Conservation (phyloP, 805 yeast species). For the Komagataella ulmi region DNA sequence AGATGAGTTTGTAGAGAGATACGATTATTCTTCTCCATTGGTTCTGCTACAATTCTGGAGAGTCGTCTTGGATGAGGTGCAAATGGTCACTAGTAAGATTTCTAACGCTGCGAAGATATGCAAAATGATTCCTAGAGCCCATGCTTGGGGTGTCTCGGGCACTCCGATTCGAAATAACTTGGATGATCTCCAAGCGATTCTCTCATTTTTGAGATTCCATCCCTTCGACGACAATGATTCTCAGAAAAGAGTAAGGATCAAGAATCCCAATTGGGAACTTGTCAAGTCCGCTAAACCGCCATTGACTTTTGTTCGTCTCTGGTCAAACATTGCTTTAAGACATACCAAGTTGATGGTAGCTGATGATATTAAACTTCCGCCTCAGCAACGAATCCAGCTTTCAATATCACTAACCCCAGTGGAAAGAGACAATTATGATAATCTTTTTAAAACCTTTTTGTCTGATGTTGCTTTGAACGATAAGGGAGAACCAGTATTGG, state of each 20-base stretch:
- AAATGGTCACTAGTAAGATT: constrained; percentile 67
- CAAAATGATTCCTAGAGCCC: constrained; percentile 64
- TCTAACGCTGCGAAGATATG: constrained; percentile 76
- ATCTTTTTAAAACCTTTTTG: constrained; percentile 46
- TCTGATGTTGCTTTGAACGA: constrained; percentile 39
- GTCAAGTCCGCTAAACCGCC: constrained; percentile 13
- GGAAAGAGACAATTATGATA: constrained; percentile 75
- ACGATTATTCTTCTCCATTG: constrained; percentile 69
- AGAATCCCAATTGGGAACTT: constrained; percentile 14
- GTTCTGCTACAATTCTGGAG: constrained; percentile 81
- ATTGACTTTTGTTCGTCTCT: constrained; percentile 29
- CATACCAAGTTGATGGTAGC: constrained; percentile 81
- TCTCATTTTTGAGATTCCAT: constrained; percentile 48
- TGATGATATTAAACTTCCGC: constrained; percentile 65
- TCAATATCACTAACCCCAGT: constrained; percentile 68
- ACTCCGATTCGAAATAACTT: constrained; percentile 69
- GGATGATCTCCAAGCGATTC: constrained; percentile 55
- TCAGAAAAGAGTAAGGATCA: constrained; percentile 3
- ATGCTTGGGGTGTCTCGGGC: constrained; percentile 97
- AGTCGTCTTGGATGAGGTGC: constrained; percentile 86
- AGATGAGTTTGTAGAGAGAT: constrained; percentile 11
- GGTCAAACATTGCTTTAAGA: constrained; percentile 45
- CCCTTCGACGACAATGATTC: constrained; percentile 40
- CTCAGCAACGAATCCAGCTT: constrained; percentile 58
- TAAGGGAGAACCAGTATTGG: constrained; percentile 32